Percentiles rank a stretch among this genome's conserved stretches.
Evolutionary conservation across 2,329 filamentous ascomycete species (phyloP).

Genomic region (Corynespora cassiicola): DNA sequence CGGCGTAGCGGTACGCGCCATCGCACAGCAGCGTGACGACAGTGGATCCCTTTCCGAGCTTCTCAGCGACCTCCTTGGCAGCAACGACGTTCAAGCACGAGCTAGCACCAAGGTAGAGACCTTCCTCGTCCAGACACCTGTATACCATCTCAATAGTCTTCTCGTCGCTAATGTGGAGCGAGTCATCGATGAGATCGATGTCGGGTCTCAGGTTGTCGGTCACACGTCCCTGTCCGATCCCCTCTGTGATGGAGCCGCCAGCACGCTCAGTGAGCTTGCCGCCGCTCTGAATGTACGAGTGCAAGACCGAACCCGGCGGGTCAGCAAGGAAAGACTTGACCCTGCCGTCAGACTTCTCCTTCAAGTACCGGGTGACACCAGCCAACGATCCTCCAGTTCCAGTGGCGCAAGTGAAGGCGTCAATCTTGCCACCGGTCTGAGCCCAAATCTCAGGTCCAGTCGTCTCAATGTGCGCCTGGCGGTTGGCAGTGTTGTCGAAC

Average conservation of each 20-base stretch:
- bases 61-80: constrained; percentile 90
- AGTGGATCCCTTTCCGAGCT: constrained; percentile 84
- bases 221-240: constrained; percentile 93
- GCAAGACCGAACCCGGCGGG: constrained; percentile 90
- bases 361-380: constrained; percentile 86
- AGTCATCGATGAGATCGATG: constrained; percentile 82
- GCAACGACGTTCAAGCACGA: constrained; percentile 94
- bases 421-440: constrained; percentile 83
- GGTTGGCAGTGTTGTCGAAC: constrained; percentile 96
- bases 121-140: constrained; percentile 92
- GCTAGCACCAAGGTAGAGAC: constrained; percentile 92
- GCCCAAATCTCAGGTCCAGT: constrained; percentile 97
- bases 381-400: constrained; percentile 93
- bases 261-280: constrained; percentile 81
- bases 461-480: constrained; percentile 92
- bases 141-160: constrained; percentile 99
- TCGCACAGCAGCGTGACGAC: constrained; percentile 95
- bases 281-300: constrained; percentile 87
- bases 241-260: constrained; percentile 93
- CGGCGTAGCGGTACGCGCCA: constrained; percentile 96
- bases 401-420: constrained; percentile 95
- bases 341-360: constrained; percentile 76
- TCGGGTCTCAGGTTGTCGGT: constrained; percentile 94
- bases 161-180: constrained; percentile 84
- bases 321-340: constrained; percentile 93